phyloP scores from a whole-genome alignment of 2,329 filamentous ascomycete genomes.

The Fusarium tricinctum region DNA sequence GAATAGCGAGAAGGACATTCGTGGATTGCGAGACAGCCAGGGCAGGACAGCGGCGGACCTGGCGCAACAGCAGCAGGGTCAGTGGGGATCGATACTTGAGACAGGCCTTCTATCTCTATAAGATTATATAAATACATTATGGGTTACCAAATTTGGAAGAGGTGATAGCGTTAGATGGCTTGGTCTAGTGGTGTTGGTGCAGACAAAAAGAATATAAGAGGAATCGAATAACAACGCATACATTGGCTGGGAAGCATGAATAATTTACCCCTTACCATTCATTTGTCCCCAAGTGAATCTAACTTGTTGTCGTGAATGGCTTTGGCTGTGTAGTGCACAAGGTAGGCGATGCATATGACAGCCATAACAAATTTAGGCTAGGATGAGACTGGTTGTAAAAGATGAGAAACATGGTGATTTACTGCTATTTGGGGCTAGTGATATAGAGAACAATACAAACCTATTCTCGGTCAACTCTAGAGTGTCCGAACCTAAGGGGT shows the following conservation, averaged over 20 bases:
- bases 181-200: too few relatives aligned
- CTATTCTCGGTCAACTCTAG: too few relatives aligned
- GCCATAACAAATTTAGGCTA: background rate
- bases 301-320: background rate
- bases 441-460: too few relatives aligned
- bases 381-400: too few relatives aligned
- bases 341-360: too few relatives aligned
- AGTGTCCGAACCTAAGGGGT: too few relatives aligned
- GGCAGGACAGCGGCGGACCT: constrained; percentile 59
- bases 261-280: background rate
- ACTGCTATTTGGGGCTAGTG: too few relatives aligned
- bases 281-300: background rate
- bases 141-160: too few relatives aligned
- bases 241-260: background rate
- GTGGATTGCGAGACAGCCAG: constrained; percentile 56
- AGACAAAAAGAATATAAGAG: too few relatives aligned
- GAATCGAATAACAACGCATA: background rate
- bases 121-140: background rate
- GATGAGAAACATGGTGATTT: too few relatives aligned
- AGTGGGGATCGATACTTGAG: constrained; percentile 48
- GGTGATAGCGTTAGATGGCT: too few relatives aligned
- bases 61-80: constrained; percentile 52
- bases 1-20: constrained; percentile 57
- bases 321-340: background rate
- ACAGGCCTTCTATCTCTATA: constrained; percentile 47